Evolutionary conservation across 2,329 filamentous ascomycete species (phyloP), one percentile per base, ranked within the genome.

Genomic region (Lithohypha guttulata): DNA sequence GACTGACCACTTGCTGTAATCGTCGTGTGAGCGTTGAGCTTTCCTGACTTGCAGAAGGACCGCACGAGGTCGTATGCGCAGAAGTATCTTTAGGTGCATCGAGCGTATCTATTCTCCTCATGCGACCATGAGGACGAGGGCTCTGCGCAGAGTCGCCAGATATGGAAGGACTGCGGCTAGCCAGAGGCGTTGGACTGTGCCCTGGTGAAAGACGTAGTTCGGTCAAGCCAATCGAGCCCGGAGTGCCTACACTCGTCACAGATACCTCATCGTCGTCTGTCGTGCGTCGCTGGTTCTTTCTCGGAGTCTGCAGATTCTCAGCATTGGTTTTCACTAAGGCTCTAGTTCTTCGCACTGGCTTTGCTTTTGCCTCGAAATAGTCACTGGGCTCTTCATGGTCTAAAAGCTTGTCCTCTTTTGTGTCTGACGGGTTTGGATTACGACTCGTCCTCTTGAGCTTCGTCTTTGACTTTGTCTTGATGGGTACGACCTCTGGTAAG

Each of bases 121-220:
- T 36, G 13, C 49, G 43, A 21, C 34, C 31, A 9, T 26, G 4
- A n/a, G 7, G 11, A 6, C 13, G 9, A 22, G 20, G n/a, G 17
- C 15, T 11, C n/a, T 6, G 27, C 17, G 21, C 17, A 11, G 25
- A 26, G 15, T 19, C 11, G 30, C 13, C 20, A 27, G 18, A 28
- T 7, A 15, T 4, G 18, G 3, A 18, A 25, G 40, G 22, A 13
- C n/a, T 29, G n/a, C n/a, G n/a, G n/a, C n/a, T n/a, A n/a, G n/a
- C n/a, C n/a, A n/a, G n/a, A n/a, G n/a, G n/a, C n/a, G n/a, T n/a
- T 18, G 40, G 18, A n/a, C 17, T 31, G 5, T 22, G 34, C 5
- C 45, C 47, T 4, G 49, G 43, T n/a, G 47, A 45, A 20, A 51
- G 34, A 22, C 44, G 42, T 22, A 51, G 32, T 7, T 46, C 22